Conservation (phyloP, 371 early-diverging fungal genomes). For the Mortierella sp. region DNA sequence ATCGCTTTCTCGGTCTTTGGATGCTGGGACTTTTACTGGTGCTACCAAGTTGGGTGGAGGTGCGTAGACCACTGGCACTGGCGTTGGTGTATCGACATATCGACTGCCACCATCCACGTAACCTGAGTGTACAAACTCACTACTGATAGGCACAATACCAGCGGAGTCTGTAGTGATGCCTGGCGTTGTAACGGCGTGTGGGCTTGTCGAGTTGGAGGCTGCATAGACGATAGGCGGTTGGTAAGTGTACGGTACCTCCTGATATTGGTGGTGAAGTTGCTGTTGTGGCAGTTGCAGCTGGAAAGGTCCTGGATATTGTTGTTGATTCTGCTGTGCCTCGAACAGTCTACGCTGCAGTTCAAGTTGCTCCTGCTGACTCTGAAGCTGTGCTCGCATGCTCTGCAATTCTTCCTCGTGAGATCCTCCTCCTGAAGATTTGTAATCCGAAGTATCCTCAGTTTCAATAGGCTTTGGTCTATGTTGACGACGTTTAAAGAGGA, state of each 20-base stretch:
- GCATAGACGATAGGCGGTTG: slow-evolving; percentile 23
- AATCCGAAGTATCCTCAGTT: slow-evolving; percentile 9
- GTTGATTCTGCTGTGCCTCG: not conserved
- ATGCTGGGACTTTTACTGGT: not conserved
- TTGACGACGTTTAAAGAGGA: slow-evolving; percentile 19
- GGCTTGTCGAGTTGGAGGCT: not conserved
- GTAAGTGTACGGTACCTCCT: slow-evolving; percentile 13
- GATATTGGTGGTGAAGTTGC: slow-evolving; percentile 19
- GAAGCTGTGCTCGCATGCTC: slow-evolving; percentile 22
- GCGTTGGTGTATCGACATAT: not conserved
- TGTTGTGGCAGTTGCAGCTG: slow-evolving; percentile 27
- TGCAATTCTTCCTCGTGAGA: slow-evolving; percentile 21
- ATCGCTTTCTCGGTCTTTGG: slow-evolving; percentile 6
- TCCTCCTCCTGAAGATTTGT: not conserved
- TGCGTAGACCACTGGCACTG: not conserved
- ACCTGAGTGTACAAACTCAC: slow-evolving; percentile 1
- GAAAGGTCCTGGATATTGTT: not conserved
- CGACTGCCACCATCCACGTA: slow-evolving; percentile 21
- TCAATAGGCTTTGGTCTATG: slow-evolving; percentile 1
- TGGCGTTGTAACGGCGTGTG: not conserved
- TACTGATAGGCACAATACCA: not conserved
- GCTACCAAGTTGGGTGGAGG: not conserved
- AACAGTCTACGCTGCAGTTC: slow-evolving; percentile 36
- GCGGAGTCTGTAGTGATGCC: not conserved
- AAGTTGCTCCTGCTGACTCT: slow-evolving; percentile 32